Percentiles rank a stretch among this genome's conserved stretches.
phyloP scores from a whole-genome alignment of 345 rosid genomes.

The Camelina neglecta region DNA sequence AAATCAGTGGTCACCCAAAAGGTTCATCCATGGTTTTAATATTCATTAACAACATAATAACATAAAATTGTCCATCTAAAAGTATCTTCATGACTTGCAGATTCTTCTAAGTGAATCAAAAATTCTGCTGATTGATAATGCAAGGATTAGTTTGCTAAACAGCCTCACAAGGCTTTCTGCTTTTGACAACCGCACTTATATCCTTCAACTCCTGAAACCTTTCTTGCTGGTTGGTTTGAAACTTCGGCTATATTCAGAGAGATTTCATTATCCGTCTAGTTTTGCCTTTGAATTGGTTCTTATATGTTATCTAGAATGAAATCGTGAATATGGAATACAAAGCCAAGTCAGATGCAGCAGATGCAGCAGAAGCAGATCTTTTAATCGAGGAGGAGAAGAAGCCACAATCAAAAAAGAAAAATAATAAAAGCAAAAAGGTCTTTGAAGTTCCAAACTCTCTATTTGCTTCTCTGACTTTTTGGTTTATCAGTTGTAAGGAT shows the following conservation, averaged over 20 bases:
- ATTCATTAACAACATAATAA: neutral
- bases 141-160: constrained; percentile 18
- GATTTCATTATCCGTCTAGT: neutral
- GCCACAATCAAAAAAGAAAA: constrained; percentile 9
- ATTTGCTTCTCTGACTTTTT: constrained; percentile 1
- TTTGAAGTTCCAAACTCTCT: neutral
- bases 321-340: neutral
- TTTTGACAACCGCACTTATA: constrained; percentile 29
- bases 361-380: constrained; percentile 5
- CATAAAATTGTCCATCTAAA: constrained; percentile 3
- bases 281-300: neutral
- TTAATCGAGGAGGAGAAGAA: neutral
- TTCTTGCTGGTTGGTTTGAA: constrained; percentile 27
- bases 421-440: constrained; percentile 26
- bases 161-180: constrained; percentile 9
- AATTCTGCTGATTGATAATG: constrained; percentile 26
- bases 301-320: constrained; percentile 1
- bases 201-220: constrained; percentile 11
- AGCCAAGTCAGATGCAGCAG: constrained; percentile 9
- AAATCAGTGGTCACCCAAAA: neutral
- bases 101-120: constrained; percentile 3
- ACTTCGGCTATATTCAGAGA: neutral
- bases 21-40: neutral
- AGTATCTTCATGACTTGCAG: constrained; percentile 23
- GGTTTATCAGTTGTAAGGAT: constrained; percentile 1